Evolutionary conservation across 495 filamentous ascomycete species (phyloP), one percentile per base, ranked within the genome.

Genomic region (Penicillium ochrochloron): DNA sequence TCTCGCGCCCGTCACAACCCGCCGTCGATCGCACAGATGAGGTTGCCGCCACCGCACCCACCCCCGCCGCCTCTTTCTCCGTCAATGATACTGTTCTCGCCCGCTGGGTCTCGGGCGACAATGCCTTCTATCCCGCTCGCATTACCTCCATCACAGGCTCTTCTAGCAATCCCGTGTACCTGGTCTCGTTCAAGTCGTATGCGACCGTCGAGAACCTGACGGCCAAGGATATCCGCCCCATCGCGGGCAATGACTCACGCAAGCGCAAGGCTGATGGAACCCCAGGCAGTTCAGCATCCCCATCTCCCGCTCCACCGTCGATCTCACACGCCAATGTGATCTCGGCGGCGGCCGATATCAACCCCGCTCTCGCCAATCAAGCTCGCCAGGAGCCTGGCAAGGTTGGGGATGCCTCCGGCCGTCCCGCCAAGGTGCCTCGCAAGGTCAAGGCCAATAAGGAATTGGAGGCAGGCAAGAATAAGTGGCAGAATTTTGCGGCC

Each of bases 111-210:
- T 90, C 92, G 5, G 94, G 92, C 46, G 95, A 98, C 74, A 91
- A 91, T 70, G 83, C 84, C 9, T 97, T 94, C 83, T 98, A 98
- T 80, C 90, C 92, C 34, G 95, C 96, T 42, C 88, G 91, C 62
- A 96, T 99, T 77, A 95, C 90, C 19, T 93, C 91, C 34, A 94
- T 97, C 66, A 97, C 94, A 41, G 95, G 95, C 65, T 95, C 92
- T 5, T 89, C 89, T 21, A 90, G 87, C 58, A 89, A 90, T 37
- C 96, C 94, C 17, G 88, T 97, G 56, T 99, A 97, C 74, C 88
- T 91, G 55, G 94, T 99, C 64, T 94, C 89, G 57, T 99, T 98
- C 83, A 93, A 94, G 77, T 89, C 84, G 60, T 97, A 98, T 71
- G 71, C 66, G 39, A 93, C 86, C 17, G 92, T 92, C 51, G 92